Percentiles rank a stretch among this genome's conserved stretches.
These are phyloP conservation scores for Mortierella polycephala DNA, from an alignment of 371 early-diverging fungal species.

Conservation along the genomic window DNA sequence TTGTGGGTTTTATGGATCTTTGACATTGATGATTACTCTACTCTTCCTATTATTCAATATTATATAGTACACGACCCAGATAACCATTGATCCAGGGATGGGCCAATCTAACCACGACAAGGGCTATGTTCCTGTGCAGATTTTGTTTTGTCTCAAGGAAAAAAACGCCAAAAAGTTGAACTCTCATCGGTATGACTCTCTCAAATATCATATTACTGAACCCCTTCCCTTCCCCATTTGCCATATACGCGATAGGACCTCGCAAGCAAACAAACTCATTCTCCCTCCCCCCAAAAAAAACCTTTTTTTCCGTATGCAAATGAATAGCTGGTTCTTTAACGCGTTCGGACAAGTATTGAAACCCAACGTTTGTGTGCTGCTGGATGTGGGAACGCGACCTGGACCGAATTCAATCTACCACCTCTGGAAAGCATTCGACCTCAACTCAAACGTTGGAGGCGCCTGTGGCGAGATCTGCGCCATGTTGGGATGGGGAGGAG, in stretches of 20 bases:
- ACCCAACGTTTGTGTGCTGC: slow-evolving; percentile 79
- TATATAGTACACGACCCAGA: slow-evolving; percentile 78
- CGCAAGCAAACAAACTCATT: too few relatives aligned
- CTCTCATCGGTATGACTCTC: slow-evolving; percentile 70
- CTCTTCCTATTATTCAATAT: neutral
- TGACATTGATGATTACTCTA: too few relatives aligned
- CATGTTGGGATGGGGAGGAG: slow-evolving; percentile 60
- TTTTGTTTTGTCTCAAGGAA: slow-evolving; percentile 84
- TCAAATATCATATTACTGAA: neutral
- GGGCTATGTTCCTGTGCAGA: slow-evolving; percentile 81
- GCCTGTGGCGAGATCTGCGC: slow-evolving; percentile 81
- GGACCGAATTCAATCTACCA: slow-evolving; percentile 68
- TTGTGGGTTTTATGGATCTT: too few relatives aligned
- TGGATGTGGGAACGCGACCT: slow-evolving; percentile 82
- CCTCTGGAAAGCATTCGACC: slow-evolving; percentile 78
- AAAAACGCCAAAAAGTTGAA: slow-evolving; percentile 82
- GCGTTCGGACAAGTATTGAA: slow-evolving; percentile 74
- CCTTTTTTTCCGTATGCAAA: too few relatives aligned
- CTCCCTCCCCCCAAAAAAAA: too few relatives aligned
- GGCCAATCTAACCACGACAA: slow-evolving; percentile 69
- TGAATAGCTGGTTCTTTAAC: slow-evolving; percentile 86
- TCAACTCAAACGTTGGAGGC: slow-evolving; percentile 73
- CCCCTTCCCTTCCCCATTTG: too few relatives aligned
- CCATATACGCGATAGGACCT: too few relatives aligned
- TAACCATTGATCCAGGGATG: slow-evolving; percentile 72